Conservation (phyloP, 768 basidiomycete genomes). For the Boletales sp. region DNA sequence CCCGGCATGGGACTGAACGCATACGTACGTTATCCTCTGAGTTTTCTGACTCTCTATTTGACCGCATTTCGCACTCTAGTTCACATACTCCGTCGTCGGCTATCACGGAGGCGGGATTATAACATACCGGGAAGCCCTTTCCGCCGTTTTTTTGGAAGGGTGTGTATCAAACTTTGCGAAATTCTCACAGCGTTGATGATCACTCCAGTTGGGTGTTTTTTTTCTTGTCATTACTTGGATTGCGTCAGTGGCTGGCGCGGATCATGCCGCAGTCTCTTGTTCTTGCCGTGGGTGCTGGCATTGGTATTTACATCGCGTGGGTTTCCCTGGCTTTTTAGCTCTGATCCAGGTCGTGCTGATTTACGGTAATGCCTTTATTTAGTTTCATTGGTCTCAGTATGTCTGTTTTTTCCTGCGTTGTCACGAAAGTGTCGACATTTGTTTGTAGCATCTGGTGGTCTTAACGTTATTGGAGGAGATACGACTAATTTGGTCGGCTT, state of each 20-base stretch:
- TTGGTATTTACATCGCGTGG: slow-evolving; percentile 83
- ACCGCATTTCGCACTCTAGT: slow-evolving; percentile 39
- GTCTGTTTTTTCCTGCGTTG: slow-evolving; percentile 5
- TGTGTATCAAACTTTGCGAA: slow-evolving; percentile 30
- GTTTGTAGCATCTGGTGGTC: slow-evolving; percentile 53
- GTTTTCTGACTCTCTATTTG: background rate
- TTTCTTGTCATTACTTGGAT: slow-evolving; percentile 70
- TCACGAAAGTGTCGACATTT: slow-evolving; percentile 1
- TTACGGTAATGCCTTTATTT: slow-evolving; percentile 8
- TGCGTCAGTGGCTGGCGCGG: slow-evolving; percentile 87
- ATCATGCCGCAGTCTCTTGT: slow-evolving; percentile 87
- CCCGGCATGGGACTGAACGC: slow-evolving; percentile 84
- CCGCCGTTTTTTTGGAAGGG: slow-evolving; percentile 88
- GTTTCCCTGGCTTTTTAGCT: slow-evolving; percentile 24
- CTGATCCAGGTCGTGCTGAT: slow-evolving; percentile 8
- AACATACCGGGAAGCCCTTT: slow-evolving; percentile 73
- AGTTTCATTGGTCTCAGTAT: slow-evolving; percentile 75
- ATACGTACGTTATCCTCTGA: slow-evolving; percentile 47
- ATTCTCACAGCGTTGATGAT: background rate
- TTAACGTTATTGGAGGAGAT: slow-evolving; percentile 74
- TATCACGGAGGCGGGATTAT: slow-evolving; percentile 71
- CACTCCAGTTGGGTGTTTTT: slow-evolving; percentile 72
- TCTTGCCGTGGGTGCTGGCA: slow-evolving; percentile 80
- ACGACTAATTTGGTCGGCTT: slow-evolving; percentile 67
- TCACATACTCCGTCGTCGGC: slow-evolving; percentile 85